A percentile compares a stretch with the other conserved stretches of the same genome.
phyloP scores from a whole-genome alignment of 176 grass and related monocot genomes.

The Hordeum vulgare region MorexV3_pseudomolecules_assembly NC_058521.1:389206844-389207343 shows the following conservation, averaged over 20 bases:
- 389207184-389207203: slow-evolving; percentile 94
- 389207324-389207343: neutral
- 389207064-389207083: slow-evolving; percentile 74
- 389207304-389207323: slow-evolving; percentile 2
- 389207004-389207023: neutral
- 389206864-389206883: neutral
- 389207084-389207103: slow-evolving; percentile 69
- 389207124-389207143: slow-evolving; percentile 76
- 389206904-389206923: neutral
- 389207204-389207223: neutral
- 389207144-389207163: slow-evolving; percentile 72
- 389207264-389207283: neutral
- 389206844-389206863: neutral
- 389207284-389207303: neutral
- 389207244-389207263: neutral
- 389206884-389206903: neutral
- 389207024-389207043: slow-evolving; percentile 7
- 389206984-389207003: neutral
- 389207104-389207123: slow-evolving; percentile 77
- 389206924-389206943: neutral
- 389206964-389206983: neutral
- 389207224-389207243: slow-evolving; percentile 3
- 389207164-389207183: slow-evolving; percentile 73
- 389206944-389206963: neutral
- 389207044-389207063: slow-evolving; percentile 22